Percentiles rank a stretch among this genome's conserved stretches.
Evolutionary conservation across 768 basidiomycete genomes (phyloP).

Genomic region (Russula foetens): DNA sequence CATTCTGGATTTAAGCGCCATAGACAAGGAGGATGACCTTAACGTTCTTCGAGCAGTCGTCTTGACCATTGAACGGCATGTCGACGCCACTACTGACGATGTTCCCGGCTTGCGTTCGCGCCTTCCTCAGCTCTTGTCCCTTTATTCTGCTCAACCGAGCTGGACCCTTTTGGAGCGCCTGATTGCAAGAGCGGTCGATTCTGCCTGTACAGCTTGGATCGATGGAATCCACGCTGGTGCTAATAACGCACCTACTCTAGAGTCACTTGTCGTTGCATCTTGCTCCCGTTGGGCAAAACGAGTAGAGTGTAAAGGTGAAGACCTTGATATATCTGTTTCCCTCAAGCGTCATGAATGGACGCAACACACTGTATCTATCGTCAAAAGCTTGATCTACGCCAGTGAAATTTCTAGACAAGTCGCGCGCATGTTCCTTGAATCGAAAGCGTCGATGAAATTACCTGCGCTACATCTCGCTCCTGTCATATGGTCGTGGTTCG

Average conservation of each 20-base stretch:
- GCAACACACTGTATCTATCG: conserved; percentile 34
- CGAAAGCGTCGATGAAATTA: conserved; percentile 7
- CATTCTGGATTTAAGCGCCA: background rate
- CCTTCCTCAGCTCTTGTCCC: conserved; percentile 3
- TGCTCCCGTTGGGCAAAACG: conserved; percentile 14
- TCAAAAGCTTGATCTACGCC: conserved; percentile 39
- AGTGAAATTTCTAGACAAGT: conserved; percentile 16
- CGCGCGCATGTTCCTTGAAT: conserved; percentile 21
- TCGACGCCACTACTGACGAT: background rate
- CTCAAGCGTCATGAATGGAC: conserved; percentile 39
- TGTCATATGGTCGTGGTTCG: conserved; percentile 20
- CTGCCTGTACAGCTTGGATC: conserved; percentile 3
- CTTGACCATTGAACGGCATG: conserved; percentile 8
- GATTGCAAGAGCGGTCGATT: conserved; percentile 6
- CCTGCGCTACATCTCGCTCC: conserved; percentile 17
- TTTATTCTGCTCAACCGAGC: conserved; percentile 7
- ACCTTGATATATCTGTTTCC: conserved; percentile 29
- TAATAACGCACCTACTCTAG: background rate
- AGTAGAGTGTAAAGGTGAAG: background rate
- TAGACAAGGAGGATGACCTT: background rate
- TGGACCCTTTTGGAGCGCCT: conserved; percentile 5
- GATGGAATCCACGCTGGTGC: conserved; percentile 1
- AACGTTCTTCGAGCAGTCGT: conserved; percentile 6
- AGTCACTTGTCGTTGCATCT: conserved; percentile 1
- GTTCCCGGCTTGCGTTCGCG: conserved; percentile 5